Evolutionary conservation across 257 asterid species (phyloP).

Genomic region (Solanum medicagineum): DNA sequence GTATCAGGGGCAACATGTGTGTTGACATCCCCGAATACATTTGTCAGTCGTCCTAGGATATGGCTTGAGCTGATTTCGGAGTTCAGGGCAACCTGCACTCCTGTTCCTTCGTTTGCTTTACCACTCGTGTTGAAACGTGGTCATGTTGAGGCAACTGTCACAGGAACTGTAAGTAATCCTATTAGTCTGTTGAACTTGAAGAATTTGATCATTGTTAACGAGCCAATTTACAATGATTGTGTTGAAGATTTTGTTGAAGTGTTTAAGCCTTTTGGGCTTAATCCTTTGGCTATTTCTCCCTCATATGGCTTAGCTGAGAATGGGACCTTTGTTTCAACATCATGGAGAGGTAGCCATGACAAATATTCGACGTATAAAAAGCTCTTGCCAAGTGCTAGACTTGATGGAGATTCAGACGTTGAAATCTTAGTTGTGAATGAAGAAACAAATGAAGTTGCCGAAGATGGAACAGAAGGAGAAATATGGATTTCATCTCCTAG

Average conservation of each 20-base stretch:
- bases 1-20: constrained; percentile 68
- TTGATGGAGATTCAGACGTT: constrained; percentile 46
- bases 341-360: constrained; percentile 45
- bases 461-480: constrained; percentile 77
- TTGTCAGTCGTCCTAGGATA: constrained; percentile 52
- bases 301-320: constrained; percentile 76
- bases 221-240: constrained; percentile 43
- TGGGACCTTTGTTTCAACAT: constrained; percentile 69
- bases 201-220: constrained; percentile 56
- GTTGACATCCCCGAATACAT: constrained; percentile 48
- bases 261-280: constrained; percentile 36
- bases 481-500: constrained; percentile 82
- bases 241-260: constrained; percentile 29
- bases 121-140: constrained; percentile 65
- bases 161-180: neutral
- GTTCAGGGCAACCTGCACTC: constrained; percentile 60
- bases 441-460: constrained; percentile 35
- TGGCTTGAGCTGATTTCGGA: constrained; percentile 61
- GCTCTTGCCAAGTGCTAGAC: constrained; percentile 65
- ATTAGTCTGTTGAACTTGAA: constrained; percentile 35
- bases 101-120: constrained; percentile 62
- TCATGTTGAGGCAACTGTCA: constrained; percentile 3
- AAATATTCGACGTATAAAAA: constrained; percentile 8
- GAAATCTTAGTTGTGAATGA: constrained; percentile 49
- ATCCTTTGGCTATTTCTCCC: constrained; percentile 45